These are phyloP conservation scores for Aeschynomene evenia DNA, from an alignment of 306 rosid genomes.

Conservation along the genomic window DNA sequence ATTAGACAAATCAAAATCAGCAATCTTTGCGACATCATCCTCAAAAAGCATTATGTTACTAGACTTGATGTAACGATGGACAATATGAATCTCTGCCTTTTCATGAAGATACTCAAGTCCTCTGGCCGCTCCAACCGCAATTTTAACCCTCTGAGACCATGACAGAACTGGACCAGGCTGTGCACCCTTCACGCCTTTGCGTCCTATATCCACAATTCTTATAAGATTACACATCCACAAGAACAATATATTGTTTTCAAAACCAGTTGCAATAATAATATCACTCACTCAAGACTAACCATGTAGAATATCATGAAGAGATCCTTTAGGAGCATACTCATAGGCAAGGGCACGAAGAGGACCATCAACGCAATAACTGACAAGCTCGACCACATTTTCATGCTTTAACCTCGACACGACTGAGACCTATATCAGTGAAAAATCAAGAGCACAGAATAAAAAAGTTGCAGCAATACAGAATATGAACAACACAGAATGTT, in stretches of 20 bases:
- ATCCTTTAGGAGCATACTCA: conserved; percentile 75
- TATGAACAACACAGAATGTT: no score
- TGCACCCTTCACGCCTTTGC: conserved; percentile 71
- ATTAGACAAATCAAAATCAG: conserved; percentile 82
- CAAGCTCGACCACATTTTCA: conserved; percentile 66
- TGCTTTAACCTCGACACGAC: conserved; percentile 77
- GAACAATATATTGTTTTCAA: conserved; percentile 1
- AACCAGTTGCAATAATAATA: no score
- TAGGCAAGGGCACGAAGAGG: conserved; percentile 69
- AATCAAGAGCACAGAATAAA: conserved; percentile 3
- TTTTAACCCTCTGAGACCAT: conserved; percentile 78
- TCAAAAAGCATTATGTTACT: conserved; percentile 74
- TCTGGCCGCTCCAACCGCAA: conserved; percentile 78
- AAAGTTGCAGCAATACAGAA: not conserved
- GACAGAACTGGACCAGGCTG: conserved; percentile 69
- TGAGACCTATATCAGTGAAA: conserved; percentile 49
- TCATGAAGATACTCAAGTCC: conserved; percentile 85
- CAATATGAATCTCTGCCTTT: conserved; percentile 62
- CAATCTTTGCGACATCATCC: conserved; percentile 67
- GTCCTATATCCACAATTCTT: conserved; percentile 47
- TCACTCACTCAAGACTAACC: conserved; percentile 41
- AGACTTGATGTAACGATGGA: conserved; percentile 86
- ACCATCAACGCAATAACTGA: conserved; percentile 69
- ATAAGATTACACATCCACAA: not conserved
- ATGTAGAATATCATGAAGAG: conserved; percentile 77